Conservation (phyloP, 495 filamentous ascomycete species). For the Podospora anserina region DNA sequence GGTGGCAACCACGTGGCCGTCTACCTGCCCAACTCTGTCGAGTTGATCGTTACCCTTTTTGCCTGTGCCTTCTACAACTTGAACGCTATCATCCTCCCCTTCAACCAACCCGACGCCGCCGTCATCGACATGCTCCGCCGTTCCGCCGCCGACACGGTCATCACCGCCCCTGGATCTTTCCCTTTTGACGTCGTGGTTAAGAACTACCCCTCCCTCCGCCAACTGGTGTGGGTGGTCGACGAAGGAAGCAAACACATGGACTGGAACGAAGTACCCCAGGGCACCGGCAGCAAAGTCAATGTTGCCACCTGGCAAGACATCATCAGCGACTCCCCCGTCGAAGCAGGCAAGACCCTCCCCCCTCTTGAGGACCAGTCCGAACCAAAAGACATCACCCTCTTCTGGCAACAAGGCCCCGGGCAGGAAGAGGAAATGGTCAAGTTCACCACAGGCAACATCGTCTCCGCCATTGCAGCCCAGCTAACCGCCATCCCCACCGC, state of each 20-base stretch:
- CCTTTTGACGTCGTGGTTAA: conserved; percentile 71
- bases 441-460: conserved; percentile 74
- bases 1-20: conserved; percentile 78
- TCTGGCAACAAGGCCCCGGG: conserved; percentile 56
- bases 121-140: conserved; percentile 67
- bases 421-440: conserved; percentile 65
- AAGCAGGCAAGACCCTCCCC: conserved; percentile 45
- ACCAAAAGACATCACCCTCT: conserved; percentile 55
- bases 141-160: conserved; percentile 70
- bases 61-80: conserved; percentile 76
- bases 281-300: conserved; percentile 64
- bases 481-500: conserved; percentile 66
- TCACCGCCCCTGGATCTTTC: conserved; percentile 84
- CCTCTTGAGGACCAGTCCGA: conserved; percentile 43
- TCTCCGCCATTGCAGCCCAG: conserved; percentile 75
- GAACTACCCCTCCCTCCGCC: conserved; percentile 64
- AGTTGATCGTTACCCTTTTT: conserved; percentile 65
- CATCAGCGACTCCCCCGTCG: conserved; percentile 58
- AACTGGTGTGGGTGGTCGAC: conserved; percentile 92
- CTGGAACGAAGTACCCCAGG: conserved; percentile 74
- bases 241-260: conserved; percentile 89
- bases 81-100: conserved; percentile 78
- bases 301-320: conserved; percentile 88
- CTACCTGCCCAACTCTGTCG: conserved; percentile 89
- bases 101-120: conserved; percentile 62